Conservation (phyloP, 331 rosid species). For the Arachis monticola region DNA sequence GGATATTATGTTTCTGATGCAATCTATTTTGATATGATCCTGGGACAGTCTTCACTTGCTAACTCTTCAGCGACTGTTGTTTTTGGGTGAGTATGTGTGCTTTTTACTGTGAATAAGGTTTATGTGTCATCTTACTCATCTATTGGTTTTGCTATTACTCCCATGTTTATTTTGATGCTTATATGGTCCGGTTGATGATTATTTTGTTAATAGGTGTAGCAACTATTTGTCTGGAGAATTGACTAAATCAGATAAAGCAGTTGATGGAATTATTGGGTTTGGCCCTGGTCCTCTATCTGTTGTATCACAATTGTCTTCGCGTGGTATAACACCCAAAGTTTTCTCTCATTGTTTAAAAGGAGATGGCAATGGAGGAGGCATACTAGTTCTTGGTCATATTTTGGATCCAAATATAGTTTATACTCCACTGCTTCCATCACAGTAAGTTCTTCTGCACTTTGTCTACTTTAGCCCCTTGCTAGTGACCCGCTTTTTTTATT, state of each 20-base stretch:
- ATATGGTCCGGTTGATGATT: constrained; percentile 40
- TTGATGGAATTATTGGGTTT: constrained; percentile 96
- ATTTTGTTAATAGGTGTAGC: constrained; percentile 79
- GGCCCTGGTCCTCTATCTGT: constrained; percentile 91
- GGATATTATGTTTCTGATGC: constrained; percentile 82
- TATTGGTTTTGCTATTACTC: constrained; percentile 28
- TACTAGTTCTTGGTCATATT: constrained; percentile 97
- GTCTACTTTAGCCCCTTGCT: constrained; percentile 20
- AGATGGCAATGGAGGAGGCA: constrained; percentile 91
- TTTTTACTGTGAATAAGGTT: constrained; percentile 25
- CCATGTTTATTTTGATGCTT: constrained; percentile 12
- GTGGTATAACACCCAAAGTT: constrained; percentile 79
- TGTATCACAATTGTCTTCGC: constrained; percentile 85
- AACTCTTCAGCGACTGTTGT: constrained; percentile 74
- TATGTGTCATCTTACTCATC: neutral
- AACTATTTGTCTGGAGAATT: constrained; percentile 80
- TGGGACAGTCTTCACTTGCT: constrained; percentile 63
- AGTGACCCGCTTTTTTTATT: neutral
- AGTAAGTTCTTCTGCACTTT: constrained; percentile 67
- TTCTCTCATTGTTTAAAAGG: constrained; percentile 97
- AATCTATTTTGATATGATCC: constrained; percentile 73
- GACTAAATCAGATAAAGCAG: constrained; percentile 82
- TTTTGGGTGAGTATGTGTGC: constrained; percentile 78
- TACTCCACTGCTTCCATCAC: constrained; percentile 94
- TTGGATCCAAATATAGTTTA: constrained; percentile 92